Conservation (phyloP, 2,329 filamentous ascomycete genomes). For the Cladophialophora yegresii region DNA sequence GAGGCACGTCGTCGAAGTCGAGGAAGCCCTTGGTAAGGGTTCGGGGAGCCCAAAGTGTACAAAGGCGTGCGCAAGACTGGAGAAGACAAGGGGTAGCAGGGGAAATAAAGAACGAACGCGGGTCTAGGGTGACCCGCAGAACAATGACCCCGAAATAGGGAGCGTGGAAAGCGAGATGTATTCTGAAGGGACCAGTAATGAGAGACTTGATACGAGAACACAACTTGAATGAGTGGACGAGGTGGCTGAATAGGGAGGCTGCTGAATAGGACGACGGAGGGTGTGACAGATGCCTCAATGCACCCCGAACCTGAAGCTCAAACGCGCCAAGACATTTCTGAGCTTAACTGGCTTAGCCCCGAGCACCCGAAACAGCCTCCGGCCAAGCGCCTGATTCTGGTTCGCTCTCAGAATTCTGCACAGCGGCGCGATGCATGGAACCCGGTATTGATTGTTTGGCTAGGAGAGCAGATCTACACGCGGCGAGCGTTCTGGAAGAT, state of each 20-base stretch:
- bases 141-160: slow-evolving; percentile 26
- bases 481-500: neutral
- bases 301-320: slow-evolving; percentile 10
- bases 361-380: slow-evolving; percentile 20
- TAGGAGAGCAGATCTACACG: neutral
- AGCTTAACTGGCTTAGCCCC: neutral
- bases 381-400: neutral
- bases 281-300: slow-evolving; percentile 14
- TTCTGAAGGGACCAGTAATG: slow-evolving; percentile 14
- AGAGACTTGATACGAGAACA: slow-evolving; percentile 30
- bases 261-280: slow-evolving; percentile 19
- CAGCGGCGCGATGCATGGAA: neutral
- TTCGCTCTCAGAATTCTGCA: slow-evolving; percentile 1
- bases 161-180: slow-evolving; percentile 13
- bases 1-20: neutral
- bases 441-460: slow-evolving; percentile 2
- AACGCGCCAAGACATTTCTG: slow-evolving; percentile 9
- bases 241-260: slow-evolving; percentile 17
- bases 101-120: slow-evolving; percentile 18
- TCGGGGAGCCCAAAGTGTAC: slow-evolving; percentile 13
- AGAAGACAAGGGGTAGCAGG: slow-evolving; percentile 23
- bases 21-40: neutral
- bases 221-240: slow-evolving; percentile 19
- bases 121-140: slow-evolving; percentile 17
- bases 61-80: slow-evolving; percentile 22